A percentile compares a stretch with the other conserved stretches of the same genome.
Conservation (phyloP, 2,329 filamentous ascomycete genomes). For the Sporothrix euskadiensis region DNA sequence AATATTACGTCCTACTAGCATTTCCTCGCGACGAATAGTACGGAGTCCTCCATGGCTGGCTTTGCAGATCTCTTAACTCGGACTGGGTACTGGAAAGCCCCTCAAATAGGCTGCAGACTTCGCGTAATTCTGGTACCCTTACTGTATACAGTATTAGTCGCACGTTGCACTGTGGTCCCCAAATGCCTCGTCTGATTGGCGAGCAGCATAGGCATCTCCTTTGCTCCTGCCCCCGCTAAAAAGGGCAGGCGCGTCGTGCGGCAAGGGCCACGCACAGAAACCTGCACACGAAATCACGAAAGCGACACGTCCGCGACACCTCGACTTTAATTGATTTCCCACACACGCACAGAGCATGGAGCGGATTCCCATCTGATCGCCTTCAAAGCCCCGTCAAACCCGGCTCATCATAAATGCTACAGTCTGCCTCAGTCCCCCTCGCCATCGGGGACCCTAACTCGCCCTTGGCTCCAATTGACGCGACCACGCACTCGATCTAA, state of each 20-base stretch:
- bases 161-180: not conserved
- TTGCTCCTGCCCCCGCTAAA: slow-evolving; percentile 20
- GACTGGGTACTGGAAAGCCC: not conserved
- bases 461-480: slow-evolving; percentile 8
- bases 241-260: slow-evolving; percentile 31
- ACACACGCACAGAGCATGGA: slow-evolving; percentile 9
- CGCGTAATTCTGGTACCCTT: not conserved
- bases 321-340: slow-evolving; percentile 35
- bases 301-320: slow-evolving; percentile 34
- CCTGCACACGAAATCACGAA: slow-evolving; percentile 35
- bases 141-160: not conserved
- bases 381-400: not conserved
- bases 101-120: not conserved
- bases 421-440: not conserved
- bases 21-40: not conserved
- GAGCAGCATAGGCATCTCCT: not conserved
- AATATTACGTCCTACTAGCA: not conserved
- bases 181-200: slow-evolving; percentile 7
- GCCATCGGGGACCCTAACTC: not conserved
- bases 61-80: not conserved
- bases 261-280: slow-evolving; percentile 24
- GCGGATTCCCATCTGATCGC: not conserved
- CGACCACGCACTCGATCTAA: not conserved
- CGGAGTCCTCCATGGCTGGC: not conserved
- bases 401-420: not conserved